Evolutionary conservation across 2,329 filamentous ascomycete species (phyloP), one percentile per base, ranked within the genome.

Genomic region (Onygenales sp.): DNA sequence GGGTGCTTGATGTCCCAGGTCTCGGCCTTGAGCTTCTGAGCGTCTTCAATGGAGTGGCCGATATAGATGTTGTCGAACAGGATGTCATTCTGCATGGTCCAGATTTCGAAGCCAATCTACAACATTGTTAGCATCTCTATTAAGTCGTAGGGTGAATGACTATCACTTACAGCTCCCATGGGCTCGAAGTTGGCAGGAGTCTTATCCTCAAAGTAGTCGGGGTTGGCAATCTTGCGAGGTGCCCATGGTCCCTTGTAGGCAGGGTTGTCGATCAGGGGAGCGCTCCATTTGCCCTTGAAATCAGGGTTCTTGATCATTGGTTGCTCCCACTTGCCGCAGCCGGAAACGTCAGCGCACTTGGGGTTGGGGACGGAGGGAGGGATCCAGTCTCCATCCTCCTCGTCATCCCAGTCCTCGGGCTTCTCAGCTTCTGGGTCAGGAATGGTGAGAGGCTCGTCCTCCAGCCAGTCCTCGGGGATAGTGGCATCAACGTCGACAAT

Each of bases 51-150:
- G 17, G 92, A 97, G 84, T 98, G 93, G 59, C 93, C 93, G 70
- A 98, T 90, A 83, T 97, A 98, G 80, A 98, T 94, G 85, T 98
- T 98, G 83, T 97, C 89, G 66, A 98, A 97, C 66, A 96, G 86
- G 64, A 98, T 97, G 69, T 96, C 87, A 72, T 85, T 95, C 77
- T 96, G 92, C 93, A 98, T 98, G 66, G 93, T 97, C 93, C 93
- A 98, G 77, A 98, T 92, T 76, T 98, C 93, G 67, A 97, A 97
- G 65, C 93, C 93, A 76, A 97, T 91, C 87, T 90, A 67, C 17
- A 47, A 10, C 46, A 53, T 34, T 7, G 56, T 63, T 55, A 57
- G 37, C 49, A 63, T 59, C 52, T 54, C 14, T 36, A 14, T 13
- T 34, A 27, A 27, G 47, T 3, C 34, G 39, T 32, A 40, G 14